phyloP scores from a whole-genome alignment of 345 rosid genomes.

The Raphanus sativus region DNA sequence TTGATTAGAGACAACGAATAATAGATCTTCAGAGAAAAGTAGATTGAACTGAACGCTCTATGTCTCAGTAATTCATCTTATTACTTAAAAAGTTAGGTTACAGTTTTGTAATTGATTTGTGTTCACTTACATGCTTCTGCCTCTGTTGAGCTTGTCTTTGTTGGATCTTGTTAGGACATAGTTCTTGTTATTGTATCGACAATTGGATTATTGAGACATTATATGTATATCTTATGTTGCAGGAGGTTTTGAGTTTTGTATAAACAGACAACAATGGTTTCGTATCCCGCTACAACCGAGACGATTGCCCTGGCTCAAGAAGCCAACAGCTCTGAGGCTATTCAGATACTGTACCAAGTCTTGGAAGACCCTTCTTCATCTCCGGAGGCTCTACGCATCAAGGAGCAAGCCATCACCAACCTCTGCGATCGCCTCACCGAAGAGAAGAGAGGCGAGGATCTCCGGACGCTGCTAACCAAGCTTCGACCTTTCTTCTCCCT shows the following conservation, averaged over 20 bases:
- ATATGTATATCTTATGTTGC: slow-evolving; percentile 27
- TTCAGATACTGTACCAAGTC: slow-evolving; percentile 62
- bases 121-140: neutral
- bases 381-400: slow-evolving; percentile 70
- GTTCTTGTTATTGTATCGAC: neutral
- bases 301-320: slow-evolving; percentile 70
- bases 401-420: slow-evolving; percentile 77
- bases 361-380: slow-evolving; percentile 84
- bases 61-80: too few species aligned
- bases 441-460: slow-evolving; percentile 83
- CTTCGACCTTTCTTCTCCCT: slow-evolving; percentile 80
- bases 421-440: slow-evolving; percentile 78
- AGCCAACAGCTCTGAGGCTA: slow-evolving; percentile 69
- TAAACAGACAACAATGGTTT: slow-evolving; percentile 36
- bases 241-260: slow-evolving; percentile 45
- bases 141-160: slow-evolving; percentile 1
- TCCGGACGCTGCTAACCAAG: slow-evolving; percentile 64
- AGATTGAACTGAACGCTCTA: neutral
- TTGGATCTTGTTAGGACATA: neutral
- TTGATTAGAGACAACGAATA: neutral
- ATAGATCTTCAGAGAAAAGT: slow-evolving; percentile 14
- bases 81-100: too few species aligned
- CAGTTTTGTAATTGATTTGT: neutral
- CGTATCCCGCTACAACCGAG: slow-evolving; percentile 59
- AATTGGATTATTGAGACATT: too few species aligned